phyloP scores from a whole-genome alignment of 2,329 filamentous ascomycete genomes.

The Calonectria hongkongensis region DNA sequence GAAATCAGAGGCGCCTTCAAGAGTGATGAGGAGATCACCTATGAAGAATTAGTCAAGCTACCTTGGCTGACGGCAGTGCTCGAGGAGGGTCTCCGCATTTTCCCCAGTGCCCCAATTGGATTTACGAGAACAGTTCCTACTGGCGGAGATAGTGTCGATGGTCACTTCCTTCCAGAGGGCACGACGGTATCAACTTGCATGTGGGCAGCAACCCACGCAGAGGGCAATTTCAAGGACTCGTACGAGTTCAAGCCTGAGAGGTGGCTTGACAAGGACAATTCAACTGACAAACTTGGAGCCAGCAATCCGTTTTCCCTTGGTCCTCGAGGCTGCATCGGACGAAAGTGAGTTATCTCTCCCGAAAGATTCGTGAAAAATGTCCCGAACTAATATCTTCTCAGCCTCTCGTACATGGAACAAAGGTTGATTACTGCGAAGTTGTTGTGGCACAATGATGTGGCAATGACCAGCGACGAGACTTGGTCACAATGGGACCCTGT shows the following conservation, averaged over 20 bases:
- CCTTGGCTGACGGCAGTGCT: conserved; percentile 64
- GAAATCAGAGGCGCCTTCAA: conserved; percentile 58
- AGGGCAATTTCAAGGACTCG: conserved; percentile 66
- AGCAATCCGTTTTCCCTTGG: conserved; percentile 70
- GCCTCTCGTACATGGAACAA: conserved; percentile 71
- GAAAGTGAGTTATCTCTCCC: conserved; percentile 23
- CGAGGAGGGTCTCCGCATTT: conserved; percentile 65
- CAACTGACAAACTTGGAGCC: conserved; percentile 62
- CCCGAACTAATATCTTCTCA: conserved; percentile 51
- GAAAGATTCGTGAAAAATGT: not conserved
- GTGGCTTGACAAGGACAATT: conserved; percentile 65
- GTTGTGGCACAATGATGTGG: conserved; percentile 69
- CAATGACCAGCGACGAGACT: conserved; percentile 40
- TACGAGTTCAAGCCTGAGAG: conserved; percentile 68
- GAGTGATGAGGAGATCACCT: conserved; percentile 56
- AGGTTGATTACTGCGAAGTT: conserved; percentile 68
- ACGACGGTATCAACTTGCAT: conserved; percentile 45
- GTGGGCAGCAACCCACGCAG: conserved; percentile 64
- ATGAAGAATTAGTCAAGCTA: conserved; percentile 61
- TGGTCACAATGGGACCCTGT: conserved; percentile 54
- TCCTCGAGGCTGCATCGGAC: conserved; percentile 69
- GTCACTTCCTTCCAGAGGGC: conserved; percentile 28
- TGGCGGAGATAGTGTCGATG: conserved; percentile 46
- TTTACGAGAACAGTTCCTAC: conserved; percentile 58
- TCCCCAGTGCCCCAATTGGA: conserved; percentile 56